Evolutionary conservation across 208 protist species (phyloP), one percentile per base, ranked within the genome.

Genomic region (Trypanosoma platydactyli): DNA sequence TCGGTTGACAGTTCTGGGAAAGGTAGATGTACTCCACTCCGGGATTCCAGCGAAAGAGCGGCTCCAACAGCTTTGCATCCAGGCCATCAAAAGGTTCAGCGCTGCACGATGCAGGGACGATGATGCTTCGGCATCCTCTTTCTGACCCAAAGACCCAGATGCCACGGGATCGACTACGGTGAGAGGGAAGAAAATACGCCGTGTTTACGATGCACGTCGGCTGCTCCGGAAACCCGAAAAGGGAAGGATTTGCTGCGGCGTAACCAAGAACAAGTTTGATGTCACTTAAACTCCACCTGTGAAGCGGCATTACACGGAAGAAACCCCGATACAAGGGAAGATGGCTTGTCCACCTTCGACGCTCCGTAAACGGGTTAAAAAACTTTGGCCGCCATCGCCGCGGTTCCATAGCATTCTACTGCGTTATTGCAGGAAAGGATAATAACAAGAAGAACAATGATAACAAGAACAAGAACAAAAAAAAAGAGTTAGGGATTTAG

Each of bases 181-280:
- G 55, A 18, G 88, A 96, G 9, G 88, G 87, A 49, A 92, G 55
- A 76, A 96, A 93, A 76, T 89, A 85, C 16, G 85, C 79, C 11
- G 91, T 94, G 76, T 96, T 94, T 22, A 96, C 91, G 44, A 96
- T 73, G 55, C 91, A 96, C 20, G 88, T 96, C 9, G 88, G 78
- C 56, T 88, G 68, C 30, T 92, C 84, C 7, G 88, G 82, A 48
- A 96, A 86, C 29, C 91, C 91, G 59, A 96, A 96, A 12, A 96
- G 76, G 1, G 88, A 91, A n/a, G 91, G 88, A 55, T 89, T 77
- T 0, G 76, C 50, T 9, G 91, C 87, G 16, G 83, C 84, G 77
- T 91, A 93, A 25, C 84, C 84, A 0, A 96, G 80, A 44, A 88
- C 61, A 13, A 84, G 78, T 42, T 88, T 71, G 55, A 96, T 88